phyloP scores from a whole-genome alignment of 129 eudicot genomes.

The Heracleum sosnowskyi region DNA sequence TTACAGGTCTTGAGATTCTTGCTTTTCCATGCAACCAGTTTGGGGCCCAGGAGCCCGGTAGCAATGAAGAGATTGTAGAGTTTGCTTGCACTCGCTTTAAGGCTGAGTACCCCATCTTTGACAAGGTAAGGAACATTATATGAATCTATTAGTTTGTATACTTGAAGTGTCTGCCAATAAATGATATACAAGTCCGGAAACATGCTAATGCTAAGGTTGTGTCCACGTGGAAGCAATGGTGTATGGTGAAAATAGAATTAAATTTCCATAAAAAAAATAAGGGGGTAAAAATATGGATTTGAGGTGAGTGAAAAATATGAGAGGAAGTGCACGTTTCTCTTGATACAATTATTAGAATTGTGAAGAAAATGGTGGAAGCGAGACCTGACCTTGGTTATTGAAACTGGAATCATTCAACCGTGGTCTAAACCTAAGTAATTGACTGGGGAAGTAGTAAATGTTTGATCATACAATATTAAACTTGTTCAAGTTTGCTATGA shows the following conservation, averaged over 20 bases:
- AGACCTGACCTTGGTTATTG: no score
- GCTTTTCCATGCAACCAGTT: constrained; percentile 97
- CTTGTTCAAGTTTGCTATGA: background rate
- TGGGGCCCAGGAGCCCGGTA: constrained; percentile 92
- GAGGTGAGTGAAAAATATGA: background rate
- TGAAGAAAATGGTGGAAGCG: background rate
- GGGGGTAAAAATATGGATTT: background rate
- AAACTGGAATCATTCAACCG: no score
- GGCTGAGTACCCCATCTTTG: constrained; percentile 85
- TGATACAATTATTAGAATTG: no score
- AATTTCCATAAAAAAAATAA: background rate
- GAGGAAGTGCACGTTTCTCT: no score
- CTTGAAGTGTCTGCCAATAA: background rate
- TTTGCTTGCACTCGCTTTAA: constrained; percentile 96
- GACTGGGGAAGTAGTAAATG: background rate
- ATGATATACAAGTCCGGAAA: background rate
- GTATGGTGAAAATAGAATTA: background rate
- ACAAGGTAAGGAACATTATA: constrained; percentile 39
- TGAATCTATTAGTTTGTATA: background rate
- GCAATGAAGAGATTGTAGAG: constrained; percentile 66
- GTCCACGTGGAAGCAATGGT: background rate
- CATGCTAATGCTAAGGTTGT: background rate
- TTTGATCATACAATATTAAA: background rate
- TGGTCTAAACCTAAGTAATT: background rate
- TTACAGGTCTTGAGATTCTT: constrained; percentile 78